Percentiles rank a stretch among this genome's conserved stretches.
phyloP scores from a whole-genome alignment of 257 asterid genomes.

The Knoxia roxburghii region DNA sequence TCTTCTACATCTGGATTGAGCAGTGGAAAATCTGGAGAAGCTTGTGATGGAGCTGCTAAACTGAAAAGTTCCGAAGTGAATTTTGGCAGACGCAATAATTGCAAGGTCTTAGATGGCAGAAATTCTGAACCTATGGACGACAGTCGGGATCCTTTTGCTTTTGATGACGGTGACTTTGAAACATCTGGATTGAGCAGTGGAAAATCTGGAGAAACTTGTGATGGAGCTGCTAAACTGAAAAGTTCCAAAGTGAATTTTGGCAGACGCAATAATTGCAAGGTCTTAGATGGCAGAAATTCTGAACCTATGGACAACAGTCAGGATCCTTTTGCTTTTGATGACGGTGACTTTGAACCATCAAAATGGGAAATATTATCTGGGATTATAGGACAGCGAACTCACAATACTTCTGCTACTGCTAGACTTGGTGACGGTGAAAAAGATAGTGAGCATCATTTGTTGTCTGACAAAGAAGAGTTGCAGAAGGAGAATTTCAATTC shows the following conservation, averaged over 20 bases:
- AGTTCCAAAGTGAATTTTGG: conserved; percentile 27
- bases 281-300: conserved; percentile 15
- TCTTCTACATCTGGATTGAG: conserved; percentile 51
- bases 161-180: conserved; percentile 60
- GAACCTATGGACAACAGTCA: conserved; percentile 40
- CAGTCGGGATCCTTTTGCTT: conserved; percentile 76
- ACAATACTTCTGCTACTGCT: conserved; percentile 31
- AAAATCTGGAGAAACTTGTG: conserved; percentile 29
- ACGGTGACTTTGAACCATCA: conserved; percentile 55
- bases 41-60: conserved; percentile 18
- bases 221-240: conserved; percentile 23
- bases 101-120: conserved; percentile 17
- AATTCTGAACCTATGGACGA: conserved; percentile 35
- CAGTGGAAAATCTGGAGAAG: conserved; percentile 41
- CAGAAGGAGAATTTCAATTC: conserved; percentile 25
- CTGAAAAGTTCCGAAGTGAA: conserved; percentile 30
- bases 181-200: conserved; percentile 51
- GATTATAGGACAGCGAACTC: conserved; percentile 25
- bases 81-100: conserved; percentile 23
- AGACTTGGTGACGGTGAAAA: conserved; percentile 22
- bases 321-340: conserved; percentile 86
- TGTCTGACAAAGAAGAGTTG: conserved; percentile 43
- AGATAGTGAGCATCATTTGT: conserved; percentile 20
- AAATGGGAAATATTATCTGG: conserved; percentile 79
- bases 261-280: conserved; percentile 24